Evolutionary conservation across 1,139 yeast species (phyloP).

Genomic region (Diutina siamensis): DNA sequence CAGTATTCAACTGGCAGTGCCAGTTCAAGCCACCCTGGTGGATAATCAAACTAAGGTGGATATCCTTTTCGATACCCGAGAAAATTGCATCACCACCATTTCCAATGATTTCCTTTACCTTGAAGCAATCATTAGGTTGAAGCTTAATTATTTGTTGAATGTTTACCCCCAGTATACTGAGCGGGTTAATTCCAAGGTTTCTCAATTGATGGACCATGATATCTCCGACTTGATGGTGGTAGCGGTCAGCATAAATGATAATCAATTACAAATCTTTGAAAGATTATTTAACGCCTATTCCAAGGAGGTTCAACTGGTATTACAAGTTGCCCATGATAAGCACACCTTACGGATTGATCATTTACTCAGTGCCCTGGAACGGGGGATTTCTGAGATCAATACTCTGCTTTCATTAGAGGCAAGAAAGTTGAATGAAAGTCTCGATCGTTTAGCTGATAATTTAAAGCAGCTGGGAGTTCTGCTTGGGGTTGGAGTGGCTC

Average conservation of each 20-base stretch:
- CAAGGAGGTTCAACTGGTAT: conserved; percentile 1
- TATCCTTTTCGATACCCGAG: neutral
- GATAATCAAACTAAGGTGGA: neutral
- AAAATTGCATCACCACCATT: neutral
- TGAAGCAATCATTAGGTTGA: neutral
- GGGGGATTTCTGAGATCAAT: conserved; percentile 72
- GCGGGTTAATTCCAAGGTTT: neutral
- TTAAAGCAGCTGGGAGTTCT: conserved; percentile 9
- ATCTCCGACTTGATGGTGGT: neutral
- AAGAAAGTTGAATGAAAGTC: conserved; percentile 55
- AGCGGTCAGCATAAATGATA: conserved; percentile 4
- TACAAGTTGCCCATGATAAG: conserved; percentile 15
- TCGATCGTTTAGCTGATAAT: conserved; percentile 41
- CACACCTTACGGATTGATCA: conserved; percentile 49
- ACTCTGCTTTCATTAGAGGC: conserved; percentile 68
- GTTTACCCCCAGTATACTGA: conserved; percentile 4
- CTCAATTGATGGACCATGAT: neutral
- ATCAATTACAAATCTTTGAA: neutral
- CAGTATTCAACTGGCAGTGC: neutral
- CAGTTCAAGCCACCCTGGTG: neutral
- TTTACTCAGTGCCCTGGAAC: conserved; percentile 57
- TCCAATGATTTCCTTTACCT: neutral
- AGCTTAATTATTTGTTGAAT: neutral
- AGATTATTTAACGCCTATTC: conserved; percentile 3
- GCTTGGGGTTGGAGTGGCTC: neutral